Conservation (phyloP, 805 yeast genomes). For the Ogataea sp. region DNA sequence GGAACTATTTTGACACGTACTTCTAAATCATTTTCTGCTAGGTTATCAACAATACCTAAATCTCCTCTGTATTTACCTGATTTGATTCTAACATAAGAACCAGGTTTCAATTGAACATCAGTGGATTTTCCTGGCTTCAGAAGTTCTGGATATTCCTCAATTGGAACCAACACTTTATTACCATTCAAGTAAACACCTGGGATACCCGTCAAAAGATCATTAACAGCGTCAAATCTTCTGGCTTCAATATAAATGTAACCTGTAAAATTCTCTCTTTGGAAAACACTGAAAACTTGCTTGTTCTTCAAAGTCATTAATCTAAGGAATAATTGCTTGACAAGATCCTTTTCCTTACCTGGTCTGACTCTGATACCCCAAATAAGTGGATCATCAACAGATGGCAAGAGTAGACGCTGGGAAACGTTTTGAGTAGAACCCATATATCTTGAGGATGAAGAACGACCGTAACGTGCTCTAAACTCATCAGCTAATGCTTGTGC, state of each 20-base stretch:
- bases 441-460: conserved; percentile 71
- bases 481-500: conserved; percentile 92
- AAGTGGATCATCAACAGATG: conserved; percentile 93
- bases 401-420: conserved; percentile 87
- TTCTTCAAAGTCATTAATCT: conserved; percentile 72
- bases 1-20: conserved; percentile 93
- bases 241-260: conserved; percentile 96
- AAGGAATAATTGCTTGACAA: conserved; percentile 76
- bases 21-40: conserved; percentile 91
- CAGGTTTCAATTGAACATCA: conserved; percentile 84
- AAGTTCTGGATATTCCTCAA: conserved; percentile 89
- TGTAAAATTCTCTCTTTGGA: conserved; percentile 87
- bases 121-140: conserved; percentile 82
- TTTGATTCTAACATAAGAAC: conserved; percentile 83
- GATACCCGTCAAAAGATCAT: conserved; percentile 79
- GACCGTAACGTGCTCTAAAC: conserved; percentile 86
- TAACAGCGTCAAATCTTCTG: conserved; percentile 84
- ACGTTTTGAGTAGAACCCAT: conserved; percentile 81
- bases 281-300: conserved; percentile 82
- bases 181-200: conserved; percentile 64
- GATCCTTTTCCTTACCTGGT: conserved; percentile 86
- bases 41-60: conserved; percentile 84
- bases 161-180: conserved; percentile 83
- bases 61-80: conserved; percentile 92
- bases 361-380: conserved; percentile 94